Evolutionary conservation across 495 filamentous ascomycete species (phyloP), one percentile per base, ranked within the genome.

Genomic region (Penicillium longicatenatum): DNA sequence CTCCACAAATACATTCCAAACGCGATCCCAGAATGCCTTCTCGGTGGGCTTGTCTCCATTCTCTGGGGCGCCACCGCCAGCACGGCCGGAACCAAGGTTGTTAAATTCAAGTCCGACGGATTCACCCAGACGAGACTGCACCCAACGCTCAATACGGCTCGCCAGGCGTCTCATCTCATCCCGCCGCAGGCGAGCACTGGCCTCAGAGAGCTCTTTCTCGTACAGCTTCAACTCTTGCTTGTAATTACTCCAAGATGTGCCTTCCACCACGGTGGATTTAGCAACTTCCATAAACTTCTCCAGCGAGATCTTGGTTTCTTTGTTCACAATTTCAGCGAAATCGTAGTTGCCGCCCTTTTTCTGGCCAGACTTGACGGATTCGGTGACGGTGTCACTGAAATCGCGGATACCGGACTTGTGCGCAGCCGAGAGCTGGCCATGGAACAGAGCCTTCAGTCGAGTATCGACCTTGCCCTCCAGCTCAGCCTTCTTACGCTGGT

Each of bases 121-220:
- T 68, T 98, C 95, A 29, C 84, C 85, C 9, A 98, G 80, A 20
- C 92, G 86, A 57, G 89, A 89, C 62, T 86, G 86, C 54, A 98
- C 94, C 89, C 91, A 96, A 46, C 93, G 84, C 75, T 98, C 94
- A 29, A 97, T 87, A 14, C 94, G 84, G 17, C 84, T 91, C 1
- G 94, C 94, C 49, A 98, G 79, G 14, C 94, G 87, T 52, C 93
- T 83, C 92, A 98, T 96, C 73, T 98, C 94, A 63, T 98, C 94
- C 60, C 90, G 89, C 50, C 94, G 82, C 59, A 98, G 77, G 16
- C 87, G 83, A 22, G 81, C 79, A 58, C 91, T 94, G 60, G 93
- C 90, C 61, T 94, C 89, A 57, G 92, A 87, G 19, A 98, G 80
- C 43, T 98, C 94, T 66, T 94, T 93, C 59, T 84, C 77, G 61